Base-by-base conservation (phyloP, 352 stramenopile genomes). In the Pythium coloratum region DNA sequence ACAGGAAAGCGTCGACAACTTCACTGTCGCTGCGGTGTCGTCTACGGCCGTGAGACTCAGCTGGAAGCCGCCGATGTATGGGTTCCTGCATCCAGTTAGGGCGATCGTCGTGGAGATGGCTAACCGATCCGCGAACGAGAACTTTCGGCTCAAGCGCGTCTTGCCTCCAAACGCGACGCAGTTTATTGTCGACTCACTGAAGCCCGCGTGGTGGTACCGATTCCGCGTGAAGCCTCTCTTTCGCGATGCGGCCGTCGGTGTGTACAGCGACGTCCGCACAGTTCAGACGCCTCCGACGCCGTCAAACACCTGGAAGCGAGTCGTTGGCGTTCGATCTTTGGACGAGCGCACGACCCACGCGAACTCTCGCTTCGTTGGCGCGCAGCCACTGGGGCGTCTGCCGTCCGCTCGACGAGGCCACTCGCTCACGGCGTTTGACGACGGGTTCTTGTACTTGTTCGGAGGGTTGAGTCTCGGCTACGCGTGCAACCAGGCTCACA, bases 391-490 rank as follows among this genome's bases (percentile, higher is more conserved):
- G 28, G 66, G 73, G 6, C 61, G 72, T 1, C 47, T 81, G 0
- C 84, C 84, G 9, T 93, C 84, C 2, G 73, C 80, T 14, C 75
- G 84, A 18, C 81, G 84, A 18, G 84, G 84, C 14, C 84, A 93
- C 54, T 78, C 81, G 16, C 71, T 91, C 32, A 81, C 78, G 9
- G 66, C 71, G 6, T 57, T 90, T 32, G 80, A 79, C 55, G 59
- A 78, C 55, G 59, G 59, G 6, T 82, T 71, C 20, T 24, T 89
- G 12, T 91, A 87, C 55, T 62, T 93, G 30, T 93, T 91, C 72
- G 84, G 84, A 30, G 84, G 84, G 5, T 77, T 79, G 20, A 73
- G 71, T 4, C 72, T 69, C n/a, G 86, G 84, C 2, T 91, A 90
- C 53, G 62, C 73, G 16, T 91, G 84, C 70, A 86, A 82, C 38